These are phyloP conservation scores for Pseudopyricularia cyperi DNA, from an alignment of 2,329 filamentous ascomycete species.

Conservation along the genomic window DNA sequence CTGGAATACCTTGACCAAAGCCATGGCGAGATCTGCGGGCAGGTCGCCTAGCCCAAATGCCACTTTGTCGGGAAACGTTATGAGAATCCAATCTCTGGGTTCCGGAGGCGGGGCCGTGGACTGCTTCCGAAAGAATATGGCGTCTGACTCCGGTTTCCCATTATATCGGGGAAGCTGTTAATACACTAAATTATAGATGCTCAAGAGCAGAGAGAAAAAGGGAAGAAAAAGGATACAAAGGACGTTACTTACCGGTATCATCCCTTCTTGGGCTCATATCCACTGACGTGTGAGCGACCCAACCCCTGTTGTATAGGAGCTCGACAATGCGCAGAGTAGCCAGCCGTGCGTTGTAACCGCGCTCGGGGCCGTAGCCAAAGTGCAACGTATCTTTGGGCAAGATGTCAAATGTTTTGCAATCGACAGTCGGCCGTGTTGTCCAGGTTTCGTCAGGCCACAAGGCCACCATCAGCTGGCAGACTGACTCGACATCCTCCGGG, in stretches of 20 bases:
- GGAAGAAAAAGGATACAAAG: neutral
- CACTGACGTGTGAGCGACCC: slow-evolving; percentile 21
- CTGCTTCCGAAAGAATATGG: slow-evolving; percentile 23
- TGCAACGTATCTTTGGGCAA: slow-evolving; percentile 23
- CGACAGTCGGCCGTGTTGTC: slow-evolving; percentile 14
- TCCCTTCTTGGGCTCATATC: slow-evolving; percentile 18
- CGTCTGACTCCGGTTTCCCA: no score
- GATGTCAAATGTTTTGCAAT: slow-evolving; percentile 19
- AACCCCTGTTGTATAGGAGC: slow-evolving; percentile 19
- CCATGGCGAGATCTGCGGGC: no score
- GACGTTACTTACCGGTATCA: slow-evolving; percentile 12
- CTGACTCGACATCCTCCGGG: slow-evolving; percentile 11
- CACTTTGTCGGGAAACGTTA: no score
- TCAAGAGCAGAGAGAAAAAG: neutral
- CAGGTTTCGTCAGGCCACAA: slow-evolving; percentile 18
- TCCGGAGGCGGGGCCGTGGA: slow-evolving; percentile 16
- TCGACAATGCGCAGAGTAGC: slow-evolving; percentile 18
- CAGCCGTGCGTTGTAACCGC: slow-evolving; percentile 16
- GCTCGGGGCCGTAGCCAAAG: slow-evolving; percentile 14
- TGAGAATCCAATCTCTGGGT: slow-evolving; percentile 21
- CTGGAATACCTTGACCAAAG: no score
- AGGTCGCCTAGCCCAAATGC: no score
- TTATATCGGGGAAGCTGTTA: no score
- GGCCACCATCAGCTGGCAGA: slow-evolving; percentile 12
- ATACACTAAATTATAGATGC: no score